Evolutionary conservation across 495 filamentous ascomycete genomes (phyloP), one percentile per base, ranked within the genome.

Genomic region (Mytilinidion resinicola): DNA sequence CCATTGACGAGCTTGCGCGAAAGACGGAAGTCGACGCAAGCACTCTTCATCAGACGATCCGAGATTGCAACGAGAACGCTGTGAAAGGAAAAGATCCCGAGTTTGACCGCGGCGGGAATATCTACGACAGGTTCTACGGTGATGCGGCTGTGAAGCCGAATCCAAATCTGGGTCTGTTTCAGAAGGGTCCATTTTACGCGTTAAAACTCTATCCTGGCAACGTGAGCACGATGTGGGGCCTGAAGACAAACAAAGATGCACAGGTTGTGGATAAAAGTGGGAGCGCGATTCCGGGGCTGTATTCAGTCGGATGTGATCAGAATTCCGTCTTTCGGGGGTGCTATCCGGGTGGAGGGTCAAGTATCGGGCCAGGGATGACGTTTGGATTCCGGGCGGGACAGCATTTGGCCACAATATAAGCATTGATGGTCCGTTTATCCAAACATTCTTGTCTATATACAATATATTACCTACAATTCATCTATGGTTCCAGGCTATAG

Each of bases 1-100:
- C 68, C 30, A 49, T 79, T 15, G 55, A 64, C 4, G 70, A 65
- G 35, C 73, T 78, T 57, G 77, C 76, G 6, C 64, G 72, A 9
- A 74, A 70, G 56, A 69, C 77, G 15, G 47, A 47, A 14, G 38
- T 53, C 11, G 55, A 58, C 30, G 44, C 43, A 0, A 15, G 17
- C 33, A 55, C 34, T 12, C 50, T 71, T 1, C 10, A 33, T 4
- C 35, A 21, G 4, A 71, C 67, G 1, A 53, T 69, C 6, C n/a
- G 34, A 19, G 42, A 43, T 0, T 71, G 65, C 67, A 71, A 71
- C 55, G 57, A 33, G 8, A 54, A 68, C 30, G 67, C 55, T 10
- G 19, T 14, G 21, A 55, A 34, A 8, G 67, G 67, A 21, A 50
- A 52, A 4, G 69, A 71, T 46, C 44, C 42, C 37, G 62, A 69